Percentiles rank a stretch among this genome's conserved stretches.
Evolutionary conservation across 805 yeast genomes (phyloP).

Genomic region (Nakazawaea peltata): DNA sequence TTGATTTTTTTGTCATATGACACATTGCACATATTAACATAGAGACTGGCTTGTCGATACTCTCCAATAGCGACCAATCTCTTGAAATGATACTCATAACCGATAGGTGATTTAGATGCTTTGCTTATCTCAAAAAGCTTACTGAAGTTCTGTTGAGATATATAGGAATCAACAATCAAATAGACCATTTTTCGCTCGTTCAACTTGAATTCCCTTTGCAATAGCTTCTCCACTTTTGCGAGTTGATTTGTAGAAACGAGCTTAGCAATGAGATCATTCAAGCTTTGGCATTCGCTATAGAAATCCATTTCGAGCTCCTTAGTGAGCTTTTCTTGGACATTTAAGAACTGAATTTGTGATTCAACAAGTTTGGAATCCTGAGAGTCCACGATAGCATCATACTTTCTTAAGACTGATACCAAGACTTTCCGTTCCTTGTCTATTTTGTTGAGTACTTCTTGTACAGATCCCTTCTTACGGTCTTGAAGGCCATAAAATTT

Average conservation of each 20-base stretch:
- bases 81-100: slow-evolving; percentile 56
- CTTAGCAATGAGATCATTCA: slow-evolving; percentile 38
- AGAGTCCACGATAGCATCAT: slow-evolving; percentile 22
- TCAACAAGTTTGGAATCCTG: slow-evolving; percentile 32
- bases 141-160: slow-evolving; percentile 43
- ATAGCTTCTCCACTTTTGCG: slow-evolving; percentile 32
- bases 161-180: slow-evolving; percentile 39
- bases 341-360: slow-evolving; percentile 34
- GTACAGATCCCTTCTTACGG: slow-evolving; percentile 10
- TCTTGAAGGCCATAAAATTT: slow-evolving; percentile 7
- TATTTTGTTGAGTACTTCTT: slow-evolving; percentile 12
- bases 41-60: slow-evolving; percentile 48
- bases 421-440: slow-evolving; percentile 17
- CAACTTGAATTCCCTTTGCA: slow-evolving; percentile 47
- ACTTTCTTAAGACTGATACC: slow-evolving; percentile 21
- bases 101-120: slow-evolving; percentile 57
- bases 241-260: slow-evolving; percentile 42
- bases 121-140: slow-evolving; percentile 46
- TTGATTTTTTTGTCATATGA: slow-evolving; percentile 38
- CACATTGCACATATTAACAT: slow-evolving; percentile 45
- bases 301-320: slow-evolving; percentile 32
- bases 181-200: slow-evolving; percentile 50
- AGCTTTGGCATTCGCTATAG: slow-evolving; percentile 26
- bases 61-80: slow-evolving; percentile 48
- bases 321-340: slow-evolving; percentile 36